phyloP scores from a whole-genome alignment of 2,329 filamentous ascomycete genomes.

The Neocucurbitaria cava region DNA sequence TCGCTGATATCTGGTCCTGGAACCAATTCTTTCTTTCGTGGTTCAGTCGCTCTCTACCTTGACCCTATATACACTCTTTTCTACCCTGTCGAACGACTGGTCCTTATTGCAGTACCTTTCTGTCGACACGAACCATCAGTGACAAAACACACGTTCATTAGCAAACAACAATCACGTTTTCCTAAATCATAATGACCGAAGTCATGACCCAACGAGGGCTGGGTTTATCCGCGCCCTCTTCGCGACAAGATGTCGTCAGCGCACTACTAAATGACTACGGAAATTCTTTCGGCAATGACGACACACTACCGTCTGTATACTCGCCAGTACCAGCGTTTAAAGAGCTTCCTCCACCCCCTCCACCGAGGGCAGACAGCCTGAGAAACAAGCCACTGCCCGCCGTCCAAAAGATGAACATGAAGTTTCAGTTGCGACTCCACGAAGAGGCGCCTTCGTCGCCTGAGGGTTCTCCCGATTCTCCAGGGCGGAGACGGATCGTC shows the following conservation, averaged over 20 bases:
- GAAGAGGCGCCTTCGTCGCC: conserved; percentile 21
- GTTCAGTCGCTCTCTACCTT: conserved; percentile 25
- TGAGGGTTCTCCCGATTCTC: conserved; percentile 20
- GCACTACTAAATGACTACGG: conserved; percentile 49
- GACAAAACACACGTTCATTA: conserved; percentile 3
- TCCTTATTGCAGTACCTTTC: not conserved
- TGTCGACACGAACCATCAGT: not conserved
- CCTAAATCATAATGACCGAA: conserved; percentile 30
- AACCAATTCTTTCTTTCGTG: conserved; percentile 20
- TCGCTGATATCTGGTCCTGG: conserved; percentile 31
- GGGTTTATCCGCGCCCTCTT: conserved; percentile 33
- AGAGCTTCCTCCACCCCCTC: conserved; percentile 39
- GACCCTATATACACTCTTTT: conserved; percentile 15
- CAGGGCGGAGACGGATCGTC: conserved; percentile 32
- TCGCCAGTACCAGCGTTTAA: conserved; percentile 37
- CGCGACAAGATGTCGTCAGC: conserved; percentile 48
- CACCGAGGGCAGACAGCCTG: conserved; percentile 31
- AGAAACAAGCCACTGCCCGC: conserved; percentile 36
- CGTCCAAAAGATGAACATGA: conserved; percentile 34
- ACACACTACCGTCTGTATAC: conserved; percentile 27
- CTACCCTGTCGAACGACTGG: not conserved
- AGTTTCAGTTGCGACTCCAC: conserved; percentile 41
- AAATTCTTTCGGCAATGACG: conserved; percentile 35
- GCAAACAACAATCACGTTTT: not conserved
- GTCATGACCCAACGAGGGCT: conserved; percentile 33